A percentile compares a stretch with the other conserved stretches of the same genome.
These are phyloP conservation scores for Aspergillus persii DNA, from an alignment of 2,329 filamentous ascomycete genomes.

Conservation along the genomic window DNA sequence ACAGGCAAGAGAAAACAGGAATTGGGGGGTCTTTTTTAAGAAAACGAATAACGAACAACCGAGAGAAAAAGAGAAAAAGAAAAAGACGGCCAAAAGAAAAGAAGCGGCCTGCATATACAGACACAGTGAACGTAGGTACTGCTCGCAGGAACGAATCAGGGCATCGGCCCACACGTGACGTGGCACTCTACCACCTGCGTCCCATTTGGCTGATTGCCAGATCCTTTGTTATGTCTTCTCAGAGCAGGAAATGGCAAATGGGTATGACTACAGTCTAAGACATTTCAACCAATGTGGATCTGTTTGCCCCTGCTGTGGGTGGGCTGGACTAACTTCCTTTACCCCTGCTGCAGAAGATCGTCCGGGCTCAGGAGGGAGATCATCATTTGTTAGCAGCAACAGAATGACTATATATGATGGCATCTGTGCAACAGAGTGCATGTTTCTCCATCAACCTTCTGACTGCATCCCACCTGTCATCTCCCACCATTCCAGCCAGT, in stretches of 20 bases:
- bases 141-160: not conserved
- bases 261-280: not conserved
- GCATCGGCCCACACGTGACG: not conserved
- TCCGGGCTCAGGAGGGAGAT: not conserved
- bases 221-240: not conserved
- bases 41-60: no score
- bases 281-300: not conserved
- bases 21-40: no score
- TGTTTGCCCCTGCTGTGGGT: not conserved
- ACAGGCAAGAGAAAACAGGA: no score
- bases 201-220: no score
- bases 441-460: constrained; percentile 8
- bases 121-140: no score
- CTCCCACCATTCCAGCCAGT: not conserved
- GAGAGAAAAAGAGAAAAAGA: no score
- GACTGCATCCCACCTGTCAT: not conserved
- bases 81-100: no score
- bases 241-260: not conserved
- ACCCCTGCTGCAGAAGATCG: not conserved
- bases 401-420: constrained; percentile 10
- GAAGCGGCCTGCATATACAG: no score
- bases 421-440: constrained; percentile 16
- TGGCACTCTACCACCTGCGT: no score
- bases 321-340: not conserved
- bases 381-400: not conserved